These are phyloP conservation scores for Calycina marina DNA, from an alignment of 2,329 filamentous ascomycete genomes.

Conservation along the genomic window DNA sequence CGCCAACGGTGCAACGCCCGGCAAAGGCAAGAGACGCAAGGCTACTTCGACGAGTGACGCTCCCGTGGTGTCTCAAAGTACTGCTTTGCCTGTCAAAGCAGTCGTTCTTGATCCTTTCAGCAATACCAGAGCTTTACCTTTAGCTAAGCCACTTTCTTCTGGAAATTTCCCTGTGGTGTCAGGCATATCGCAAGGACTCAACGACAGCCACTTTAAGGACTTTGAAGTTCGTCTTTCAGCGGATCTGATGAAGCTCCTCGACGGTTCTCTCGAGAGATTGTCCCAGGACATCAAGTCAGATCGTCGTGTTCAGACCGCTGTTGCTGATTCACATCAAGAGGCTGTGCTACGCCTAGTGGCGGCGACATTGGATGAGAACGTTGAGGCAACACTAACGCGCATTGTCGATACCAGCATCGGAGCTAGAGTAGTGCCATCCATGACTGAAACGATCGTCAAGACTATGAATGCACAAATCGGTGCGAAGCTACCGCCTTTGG, in stretches of 20 bases:
- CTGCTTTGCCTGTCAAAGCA: constrained; percentile 11
- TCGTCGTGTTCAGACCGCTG: constrained; percentile 45
- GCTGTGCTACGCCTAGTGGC: constrained; percentile 55
- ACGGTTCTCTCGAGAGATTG: constrained; percentile 44
- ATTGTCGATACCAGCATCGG: constrained; percentile 49
- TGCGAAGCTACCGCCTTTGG: constrained; percentile 52
- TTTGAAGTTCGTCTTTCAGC: constrained; percentile 33
- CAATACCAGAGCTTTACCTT: constrained; percentile 15
- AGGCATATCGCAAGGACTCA: constrained; percentile 16
- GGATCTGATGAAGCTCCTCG: constrained; percentile 35
- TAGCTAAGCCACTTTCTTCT: constrained; percentile 11
- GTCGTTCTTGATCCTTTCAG: constrained; percentile 22
- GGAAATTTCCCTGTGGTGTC: constrained; percentile 6
- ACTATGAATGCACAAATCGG: constrained; percentile 60
- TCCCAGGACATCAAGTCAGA: constrained; percentile 54
- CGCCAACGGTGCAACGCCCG: constrained; percentile 23
- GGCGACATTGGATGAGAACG: constrained; percentile 52
- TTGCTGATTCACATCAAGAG: constrained; percentile 51
- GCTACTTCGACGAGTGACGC: constrained; percentile 20
- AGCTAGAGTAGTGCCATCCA: constrained; percentile 59
- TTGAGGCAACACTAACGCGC: constrained; percentile 33
- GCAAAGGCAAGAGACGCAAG: constrained; percentile 62
- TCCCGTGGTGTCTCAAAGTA: constrained; percentile 7
- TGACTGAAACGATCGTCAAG: constrained; percentile 52
- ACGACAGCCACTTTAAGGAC: constrained; percentile 31